phyloP scores from a whole-genome alignment of 2,329 filamentous ascomycete species.

The Ilyonectria robusta region DNA sequence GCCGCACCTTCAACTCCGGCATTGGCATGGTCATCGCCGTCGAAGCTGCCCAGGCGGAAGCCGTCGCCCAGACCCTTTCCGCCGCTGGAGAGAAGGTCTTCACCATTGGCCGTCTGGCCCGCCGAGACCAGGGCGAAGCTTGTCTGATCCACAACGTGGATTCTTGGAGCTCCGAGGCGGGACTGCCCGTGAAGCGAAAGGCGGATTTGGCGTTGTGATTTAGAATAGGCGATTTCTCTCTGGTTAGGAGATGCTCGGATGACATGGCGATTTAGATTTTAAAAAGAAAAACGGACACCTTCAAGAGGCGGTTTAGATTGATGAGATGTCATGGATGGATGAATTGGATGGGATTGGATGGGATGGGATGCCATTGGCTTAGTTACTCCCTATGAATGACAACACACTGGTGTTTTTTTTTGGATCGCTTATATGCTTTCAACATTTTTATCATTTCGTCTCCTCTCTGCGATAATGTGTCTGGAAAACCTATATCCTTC shows the following conservation, averaged over 20 bases:
- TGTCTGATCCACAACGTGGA: constrained; percentile 55
- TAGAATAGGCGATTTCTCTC: constrained; percentile 1
- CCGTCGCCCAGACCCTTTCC: constrained; percentile 72
- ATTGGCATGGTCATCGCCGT: constrained; percentile 95
- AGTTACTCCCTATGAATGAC: constrained; percentile 31
- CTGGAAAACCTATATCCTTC: background rate
- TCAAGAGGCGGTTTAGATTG: constrained; percentile 9
- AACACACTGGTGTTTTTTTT: constrained; percentile 29
- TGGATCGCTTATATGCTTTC: background rate
- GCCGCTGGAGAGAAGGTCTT: constrained; percentile 79
- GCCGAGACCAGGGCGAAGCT: constrained; percentile 61
- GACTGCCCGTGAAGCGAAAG: constrained; percentile 45
- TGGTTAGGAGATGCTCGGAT: background rate
- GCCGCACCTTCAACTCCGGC: constrained; percentile 93
- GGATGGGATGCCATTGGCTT: constrained; percentile 23
- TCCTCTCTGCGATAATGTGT: background rate
- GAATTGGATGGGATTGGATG: constrained; percentile 30
- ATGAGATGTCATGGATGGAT: constrained; percentile 32
- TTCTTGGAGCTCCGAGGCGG: constrained; percentile 48
- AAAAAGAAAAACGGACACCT: constrained; percentile 9
- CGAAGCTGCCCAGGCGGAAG: constrained; percentile 71
- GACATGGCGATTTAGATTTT: constrained; percentile 15
- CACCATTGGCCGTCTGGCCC: constrained; percentile 79
- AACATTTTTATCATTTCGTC: background rate
- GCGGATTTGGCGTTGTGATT: constrained; percentile 40